These are phyloP conservation scores for Quercus agrifolia DNA, from an alignment of 306 rosid genomes.

Conservation along the genomic window DNA sequence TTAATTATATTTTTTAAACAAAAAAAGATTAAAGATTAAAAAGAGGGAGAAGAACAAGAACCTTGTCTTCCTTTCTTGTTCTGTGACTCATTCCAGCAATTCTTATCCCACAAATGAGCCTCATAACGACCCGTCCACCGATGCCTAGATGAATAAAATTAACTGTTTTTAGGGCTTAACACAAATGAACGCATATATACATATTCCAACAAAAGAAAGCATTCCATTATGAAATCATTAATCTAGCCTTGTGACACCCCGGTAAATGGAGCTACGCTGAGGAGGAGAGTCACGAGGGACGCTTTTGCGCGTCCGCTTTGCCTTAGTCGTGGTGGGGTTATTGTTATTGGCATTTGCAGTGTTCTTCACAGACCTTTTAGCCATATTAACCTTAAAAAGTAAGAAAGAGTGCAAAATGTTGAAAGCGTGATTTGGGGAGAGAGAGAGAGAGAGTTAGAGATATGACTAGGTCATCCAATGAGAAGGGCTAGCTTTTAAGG, in stretches of 20 bases:
- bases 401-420: background rate
- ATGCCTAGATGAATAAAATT: conserved; percentile 40
- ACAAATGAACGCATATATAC: background rate
- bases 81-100: conserved; percentile 86
- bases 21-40: background rate
- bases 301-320: conserved; percentile 62
- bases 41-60: background rate
- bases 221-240: background rate
- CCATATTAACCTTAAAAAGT: conserved; percentile 43
- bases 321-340: conserved; percentile 21
- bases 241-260: conserved; percentile 86
- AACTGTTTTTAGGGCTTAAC: background rate
- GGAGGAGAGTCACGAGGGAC: conserved; percentile 74
- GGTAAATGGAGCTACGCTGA: conserved; percentile 69
- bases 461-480: background rate
- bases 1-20: no score
- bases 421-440: background rate
- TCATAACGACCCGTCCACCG: conserved; percentile 97
- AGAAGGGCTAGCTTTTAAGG: conserved; percentile 8
- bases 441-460: background rate
- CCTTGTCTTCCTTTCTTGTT: conserved; percentile 98
- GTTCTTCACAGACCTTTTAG: conserved; percentile 47
- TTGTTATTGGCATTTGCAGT: background rate
- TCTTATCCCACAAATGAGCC: conserved; percentile 98
- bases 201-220: background rate